Base-by-base conservation (phyloP, 2,329 filamentous ascomycete genomes). In the Aspergillus sp. region DNA sequence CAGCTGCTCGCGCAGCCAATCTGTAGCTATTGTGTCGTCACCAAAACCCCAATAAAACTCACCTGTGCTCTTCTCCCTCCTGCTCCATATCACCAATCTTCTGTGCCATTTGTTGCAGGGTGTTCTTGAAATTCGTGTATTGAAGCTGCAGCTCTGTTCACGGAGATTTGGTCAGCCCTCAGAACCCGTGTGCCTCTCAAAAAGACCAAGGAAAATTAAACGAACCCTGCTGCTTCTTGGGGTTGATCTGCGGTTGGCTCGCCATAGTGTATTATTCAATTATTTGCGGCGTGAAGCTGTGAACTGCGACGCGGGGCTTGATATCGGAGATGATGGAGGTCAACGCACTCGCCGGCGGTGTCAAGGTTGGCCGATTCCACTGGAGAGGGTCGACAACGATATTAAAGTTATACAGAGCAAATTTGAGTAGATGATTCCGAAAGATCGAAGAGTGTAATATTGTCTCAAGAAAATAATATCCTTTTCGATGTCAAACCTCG, bases 21-120 rank as follows among this genome's bases (percentile, higher is more conserved):
- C 7, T n/a, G 33, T 35, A 17, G 15, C 13, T 13, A 35, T n/a
- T n/a, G 13, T 35, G 7, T 17, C n/a, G 15, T 17, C 33, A 17
- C 33, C 25, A 27, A 27, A 3, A 27, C 25, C 25, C 23, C 19
- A 6, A 41, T 6, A 13, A 20, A n/a, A 3, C 85, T 67, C 74
- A 97, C 93, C 95, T 97, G 77, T 98, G 93, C 69, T 98, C 93
- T 70, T 98, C 93, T 17, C 88, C 85, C 68, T 97, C 93, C 68
- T 95, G 89, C 74, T 98, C 93, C 48, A 98, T 90, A 65, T 97
- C 90, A 37, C 93, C 93, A 59, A 98, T 96, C 70, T 95, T 97
- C 64, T 90, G 85, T 25, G 93, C 93, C 61, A 98, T 83, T 64
- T 93, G 88, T 71, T 97, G 91, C 49, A 98, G 80, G 30, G 77